phyloP scores from a whole-genome alignment of 345 rosid species.

The Cardiospermum halicacabum region DNA sequence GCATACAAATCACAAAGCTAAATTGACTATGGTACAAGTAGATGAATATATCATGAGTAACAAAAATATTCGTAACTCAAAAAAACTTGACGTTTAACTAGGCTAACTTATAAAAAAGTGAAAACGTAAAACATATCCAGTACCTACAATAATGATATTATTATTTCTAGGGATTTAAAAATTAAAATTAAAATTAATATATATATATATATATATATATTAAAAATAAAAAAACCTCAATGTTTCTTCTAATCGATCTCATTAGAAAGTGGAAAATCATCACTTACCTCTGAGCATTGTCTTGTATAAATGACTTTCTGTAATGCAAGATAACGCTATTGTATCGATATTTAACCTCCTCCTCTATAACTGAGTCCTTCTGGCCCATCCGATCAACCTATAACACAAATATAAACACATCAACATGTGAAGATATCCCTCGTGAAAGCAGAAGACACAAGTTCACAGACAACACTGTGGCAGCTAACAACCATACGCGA shows the following conservation, averaged over 20 bases:
- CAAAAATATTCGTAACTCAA: not conserved
- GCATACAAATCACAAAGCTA: not conserved
- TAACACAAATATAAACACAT: slow-evolving; percentile 20
- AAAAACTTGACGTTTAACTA: not conserved
- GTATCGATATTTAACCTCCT: slow-evolving; percentile 80
- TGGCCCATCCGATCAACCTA: slow-evolving; percentile 80
- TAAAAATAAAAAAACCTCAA: not conserved
- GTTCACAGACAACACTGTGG: not conserved
- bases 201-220: too few species aligned
- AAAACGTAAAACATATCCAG: not conserved
- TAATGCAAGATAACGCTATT: slow-evolving; percentile 74
- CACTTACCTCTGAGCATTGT: slow-evolving; percentile 79
- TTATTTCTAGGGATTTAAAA: not conserved
- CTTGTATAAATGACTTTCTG: slow-evolving; percentile 91
- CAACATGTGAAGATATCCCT: slow-evolving; percentile 4
- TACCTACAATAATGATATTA: not conserved
- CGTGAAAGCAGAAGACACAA: not conserved
- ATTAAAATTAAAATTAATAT: too few species aligned
- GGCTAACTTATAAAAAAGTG: slow-evolving; percentile 1
- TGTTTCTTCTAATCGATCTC: not conserved
- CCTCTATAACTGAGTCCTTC: slow-evolving; percentile 67
- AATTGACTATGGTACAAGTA: not conserved
- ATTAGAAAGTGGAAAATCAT: not conserved
- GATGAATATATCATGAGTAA: not conserved
- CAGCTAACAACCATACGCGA: not conserved